Base-by-base conservation (phyloP, 2,329 filamentous ascomycete genomes). In the Xylaria sp. region DNA sequence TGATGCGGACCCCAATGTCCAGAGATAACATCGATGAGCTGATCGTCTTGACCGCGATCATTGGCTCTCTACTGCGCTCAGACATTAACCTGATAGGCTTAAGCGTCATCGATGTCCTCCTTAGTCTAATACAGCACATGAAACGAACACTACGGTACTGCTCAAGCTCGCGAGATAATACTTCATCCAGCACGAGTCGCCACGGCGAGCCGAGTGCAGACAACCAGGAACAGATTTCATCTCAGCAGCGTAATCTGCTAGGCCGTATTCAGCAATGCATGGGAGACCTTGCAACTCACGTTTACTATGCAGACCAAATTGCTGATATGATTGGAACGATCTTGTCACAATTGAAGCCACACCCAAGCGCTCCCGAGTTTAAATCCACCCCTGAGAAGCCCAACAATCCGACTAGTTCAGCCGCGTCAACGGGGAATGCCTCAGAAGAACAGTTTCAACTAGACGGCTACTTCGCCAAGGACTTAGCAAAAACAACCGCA, bases 261-360 rank as follows among this genome's bases (percentile, higher is more conserved):
- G 80, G 84, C 41, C 88, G 90, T 39, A 86, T 98, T 18, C 91
- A 96, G 78, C 86, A 88, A 73, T 97, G 93, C 80, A 94, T 98
- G 70, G 94, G 94, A n/a, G 90, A 94, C 78, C 84, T 99, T 33
- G 94, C 94, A 2, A 97, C 93, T 0, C 96, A 99, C 77, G 91
- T 98, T 39, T 99, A 99, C 83, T 99, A 99, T 79, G 93, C 93
- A 1, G 95, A 98, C 75, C 96, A 99, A 80, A 93, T 98, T 64
- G 90, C 92, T 1, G 96, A 99, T 80, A 98, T 98, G 94, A 90
- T 98, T 61, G 88, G 90, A 23, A 90, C 93, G 0, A 91, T 98
- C 54, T 83, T 98, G 18, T 83, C 88, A 36, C 91, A 94, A 23
- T 85, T 98, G 36, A 96, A 92, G 79, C 93, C 94, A 2, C 79